A percentile compares a stretch with the other conserved stretches of the same genome.
phyloP scores from a whole-genome alignment of 1,139 yeast species.

The Wickerhamiella pararugosa region DNA sequence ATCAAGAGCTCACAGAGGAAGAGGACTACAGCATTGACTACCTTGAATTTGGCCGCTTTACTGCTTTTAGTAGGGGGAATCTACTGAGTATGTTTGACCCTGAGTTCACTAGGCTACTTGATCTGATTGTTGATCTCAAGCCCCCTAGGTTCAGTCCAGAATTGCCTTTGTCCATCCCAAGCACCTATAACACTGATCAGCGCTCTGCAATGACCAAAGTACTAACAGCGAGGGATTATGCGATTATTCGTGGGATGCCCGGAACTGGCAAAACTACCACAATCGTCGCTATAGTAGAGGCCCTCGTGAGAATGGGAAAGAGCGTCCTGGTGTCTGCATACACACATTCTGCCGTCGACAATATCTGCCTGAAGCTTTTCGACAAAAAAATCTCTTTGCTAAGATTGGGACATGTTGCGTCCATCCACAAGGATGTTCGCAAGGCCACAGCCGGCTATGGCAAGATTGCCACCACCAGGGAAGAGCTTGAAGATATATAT shows the following conservation, averaged over 20 bases:
- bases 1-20: conserved; percentile 9
- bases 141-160: conserved; percentile 25
- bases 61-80: conserved; percentile 65
- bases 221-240: conserved; percentile 53
- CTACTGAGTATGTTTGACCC: conserved; percentile 50
- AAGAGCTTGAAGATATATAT: conserved; percentile 33
- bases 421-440: conserved; percentile 47
- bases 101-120: conserved; percentile 37
- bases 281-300: conserved; percentile 56
- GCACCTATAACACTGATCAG: conserved; percentile 52
- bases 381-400: conserved; percentile 32
- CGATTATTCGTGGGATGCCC: conserved; percentile 89
- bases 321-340: conserved; percentile 69
- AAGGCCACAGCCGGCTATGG: conserved; percentile 35
- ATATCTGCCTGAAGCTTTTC: conserved; percentile 55
- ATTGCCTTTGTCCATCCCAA: conserved; percentile 6
- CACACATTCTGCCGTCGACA: conserved; percentile 94
- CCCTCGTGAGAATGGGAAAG: conserved; percentile 44
- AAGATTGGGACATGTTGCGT: conserved; percentile 29
- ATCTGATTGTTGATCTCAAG: conserved; percentile 45
- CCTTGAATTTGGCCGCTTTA: conserved; percentile 62
- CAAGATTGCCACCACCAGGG: conserved; percentile 20
- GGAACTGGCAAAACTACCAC: conserved; percentile 97
- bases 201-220: conserved; percentile 49
- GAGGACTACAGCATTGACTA: conserved; percentile 51